These are phyloP conservation scores for Microsporum audouinii DNA, from an alignment of 2,329 filamentous ascomycete genomes.

Conservation along the genomic window DNA sequence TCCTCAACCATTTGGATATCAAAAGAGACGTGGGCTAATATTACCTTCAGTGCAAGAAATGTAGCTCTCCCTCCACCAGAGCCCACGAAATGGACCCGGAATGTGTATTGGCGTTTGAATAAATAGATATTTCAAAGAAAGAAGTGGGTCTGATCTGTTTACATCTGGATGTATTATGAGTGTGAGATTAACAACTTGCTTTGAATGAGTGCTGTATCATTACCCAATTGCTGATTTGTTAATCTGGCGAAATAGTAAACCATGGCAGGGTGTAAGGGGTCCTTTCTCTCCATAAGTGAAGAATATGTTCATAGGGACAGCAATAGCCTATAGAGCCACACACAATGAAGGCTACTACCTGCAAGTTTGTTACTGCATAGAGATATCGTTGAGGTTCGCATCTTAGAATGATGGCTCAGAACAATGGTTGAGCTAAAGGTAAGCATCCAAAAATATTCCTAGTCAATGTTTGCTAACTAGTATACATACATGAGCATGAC, in stretches of 20 bases:
- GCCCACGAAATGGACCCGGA: too few relatives aligned
- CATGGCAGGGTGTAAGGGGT: too few relatives aligned
- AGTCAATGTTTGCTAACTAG: neutral
- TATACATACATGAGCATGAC: neutral
- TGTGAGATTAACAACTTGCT: too few relatives aligned
- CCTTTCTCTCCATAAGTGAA: too few relatives aligned
- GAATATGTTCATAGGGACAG: neutral
- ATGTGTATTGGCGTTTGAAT: too few relatives aligned
- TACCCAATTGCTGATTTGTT: too few relatives aligned
- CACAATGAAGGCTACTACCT: neutral
- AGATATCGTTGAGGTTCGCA: neutral
- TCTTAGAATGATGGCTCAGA: neutral
- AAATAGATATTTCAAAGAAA: too few relatives aligned
- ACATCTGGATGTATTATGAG: too few relatives aligned
- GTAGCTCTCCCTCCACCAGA: neutral
- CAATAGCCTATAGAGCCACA: neutral
- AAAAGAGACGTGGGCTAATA: neutral
- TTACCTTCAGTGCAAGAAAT: neutral
- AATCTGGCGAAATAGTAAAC: too few relatives aligned
- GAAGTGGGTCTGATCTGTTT: too few relatives aligned
- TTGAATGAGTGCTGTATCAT: too few relatives aligned
- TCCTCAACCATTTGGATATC: neutral
- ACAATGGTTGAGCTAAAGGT: neutral
- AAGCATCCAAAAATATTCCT: neutral
- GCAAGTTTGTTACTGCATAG: neutral